These are phyloP conservation scores for Alternaria burnsii DNA, from an alignment of 2,329 filamentous ascomycete genomes.

Conservation along the genomic window DNA sequence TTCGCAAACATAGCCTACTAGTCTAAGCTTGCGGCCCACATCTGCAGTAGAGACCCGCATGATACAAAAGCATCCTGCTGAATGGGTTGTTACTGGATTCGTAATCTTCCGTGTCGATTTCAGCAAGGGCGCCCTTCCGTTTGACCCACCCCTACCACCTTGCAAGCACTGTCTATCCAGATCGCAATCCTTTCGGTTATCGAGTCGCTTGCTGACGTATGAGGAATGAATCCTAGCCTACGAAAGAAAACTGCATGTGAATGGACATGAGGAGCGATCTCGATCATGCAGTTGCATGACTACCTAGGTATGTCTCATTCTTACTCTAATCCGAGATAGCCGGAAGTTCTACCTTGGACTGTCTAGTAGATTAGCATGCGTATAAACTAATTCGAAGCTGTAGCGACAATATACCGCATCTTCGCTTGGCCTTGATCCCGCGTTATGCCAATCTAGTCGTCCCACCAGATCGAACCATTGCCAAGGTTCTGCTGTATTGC, in stretches of 20 bases:
- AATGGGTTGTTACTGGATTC: background rate
- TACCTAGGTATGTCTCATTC: background rate
- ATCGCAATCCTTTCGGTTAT: background rate
- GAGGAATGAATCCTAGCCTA: background rate
- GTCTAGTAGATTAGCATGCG: background rate
- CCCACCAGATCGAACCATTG: background rate
- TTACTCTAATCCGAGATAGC: background rate
- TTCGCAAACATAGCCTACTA: background rate
- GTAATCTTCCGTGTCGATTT: background rate
- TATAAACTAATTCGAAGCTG: background rate
- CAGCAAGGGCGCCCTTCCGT: background rate
- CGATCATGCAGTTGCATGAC: constrained; percentile 1
- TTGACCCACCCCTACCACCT: background rate
- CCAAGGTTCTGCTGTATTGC: background rate
- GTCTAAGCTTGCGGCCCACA: background rate
- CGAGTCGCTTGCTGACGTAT: background rate
- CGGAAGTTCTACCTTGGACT: background rate
- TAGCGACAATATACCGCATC: background rate
- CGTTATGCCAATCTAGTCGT: background rate
- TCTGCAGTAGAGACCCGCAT: background rate
- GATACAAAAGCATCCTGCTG: background rate
- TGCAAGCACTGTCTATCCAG: background rate
- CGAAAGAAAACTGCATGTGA: background rate
- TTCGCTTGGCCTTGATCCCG: background rate
- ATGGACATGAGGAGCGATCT: background rate